Conservation (phyloP, 2,329 filamentous ascomycete species). For the Cytospora paraplurivora region DNA sequence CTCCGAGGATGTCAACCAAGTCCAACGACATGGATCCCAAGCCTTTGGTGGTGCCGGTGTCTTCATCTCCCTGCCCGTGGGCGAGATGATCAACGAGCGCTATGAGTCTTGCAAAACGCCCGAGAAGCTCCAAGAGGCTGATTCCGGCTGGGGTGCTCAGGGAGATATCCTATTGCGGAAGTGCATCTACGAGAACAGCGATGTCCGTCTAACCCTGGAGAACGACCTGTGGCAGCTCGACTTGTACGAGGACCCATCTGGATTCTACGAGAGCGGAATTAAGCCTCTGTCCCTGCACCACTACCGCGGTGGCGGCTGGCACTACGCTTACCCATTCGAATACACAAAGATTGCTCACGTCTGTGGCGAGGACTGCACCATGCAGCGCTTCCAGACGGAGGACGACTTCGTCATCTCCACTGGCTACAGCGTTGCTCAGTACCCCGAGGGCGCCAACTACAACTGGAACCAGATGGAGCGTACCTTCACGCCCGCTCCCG, state of each 20-base stretch:
- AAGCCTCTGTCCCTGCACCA: constrained; percentile 64
- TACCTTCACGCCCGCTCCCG: constrained; percentile 36
- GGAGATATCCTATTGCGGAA: constrained; percentile 64
- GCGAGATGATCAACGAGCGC: constrained; percentile 36
- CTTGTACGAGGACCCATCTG: constrained; percentile 60
- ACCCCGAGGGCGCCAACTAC: constrained; percentile 52
- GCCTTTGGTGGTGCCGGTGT: constrained; percentile 66
- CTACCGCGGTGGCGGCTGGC: constrained; percentile 64
- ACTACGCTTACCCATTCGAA: constrained; percentile 55
- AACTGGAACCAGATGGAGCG: constrained; percentile 38
- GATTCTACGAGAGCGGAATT: constrained; percentile 65
- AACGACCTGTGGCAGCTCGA: constrained; percentile 64
- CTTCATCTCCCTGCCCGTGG: constrained; percentile 56
- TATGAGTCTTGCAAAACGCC: constrained; percentile 44
- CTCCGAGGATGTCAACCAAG: constrained; percentile 62
- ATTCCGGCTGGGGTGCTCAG: constrained; percentile 61
- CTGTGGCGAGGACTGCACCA: constrained; percentile 62
- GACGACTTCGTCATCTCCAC: constrained; percentile 60
- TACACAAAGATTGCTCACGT: constrained; percentile 59
- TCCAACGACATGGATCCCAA: constrained; percentile 63
- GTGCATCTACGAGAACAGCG: constrained; percentile 65
- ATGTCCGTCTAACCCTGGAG: constrained; percentile 58
- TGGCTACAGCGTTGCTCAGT: constrained; percentile 61
- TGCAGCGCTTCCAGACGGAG: constrained; percentile 58
- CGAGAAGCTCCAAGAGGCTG: constrained; percentile 55